Conservation (phyloP, 257 asterid species). For the Plantago ovata region DNA sequence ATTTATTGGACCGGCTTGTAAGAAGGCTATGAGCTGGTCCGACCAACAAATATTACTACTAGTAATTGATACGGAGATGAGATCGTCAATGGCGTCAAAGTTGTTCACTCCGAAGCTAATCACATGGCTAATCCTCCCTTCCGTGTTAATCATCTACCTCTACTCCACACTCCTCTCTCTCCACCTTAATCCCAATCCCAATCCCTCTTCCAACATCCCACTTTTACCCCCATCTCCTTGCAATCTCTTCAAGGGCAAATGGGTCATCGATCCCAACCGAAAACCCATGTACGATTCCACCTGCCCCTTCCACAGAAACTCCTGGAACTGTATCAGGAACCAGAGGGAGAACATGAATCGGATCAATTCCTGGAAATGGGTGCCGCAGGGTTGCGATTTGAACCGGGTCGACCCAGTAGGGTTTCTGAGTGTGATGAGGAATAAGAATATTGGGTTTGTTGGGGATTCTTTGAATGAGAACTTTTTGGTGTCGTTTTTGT, state of each 20-base stretch:
- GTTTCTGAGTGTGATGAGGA: conserved; percentile 67
- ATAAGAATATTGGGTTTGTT: conserved; percentile 79
- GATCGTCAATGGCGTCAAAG: conserved; percentile 44
- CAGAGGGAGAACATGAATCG: conserved; percentile 66
- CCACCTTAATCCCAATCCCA: conserved; percentile 28
- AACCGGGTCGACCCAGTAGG: conserved; percentile 60
- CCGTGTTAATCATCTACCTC: conserved; percentile 57
- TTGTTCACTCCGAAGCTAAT: conserved; percentile 40
- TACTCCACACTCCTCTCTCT: conserved; percentile 60
- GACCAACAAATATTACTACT: too few species aligned
- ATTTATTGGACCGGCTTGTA: too few species aligned
- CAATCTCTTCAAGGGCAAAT: conserved; percentile 68
- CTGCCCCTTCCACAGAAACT: conserved; percentile 84
- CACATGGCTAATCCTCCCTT: conserved; percentile 49
- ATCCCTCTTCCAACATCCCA: conserved; percentile 26
- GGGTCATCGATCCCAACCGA: conserved; percentile 68
- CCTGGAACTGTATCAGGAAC: conserved; percentile 90
- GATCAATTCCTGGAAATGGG: conserved; percentile 98
- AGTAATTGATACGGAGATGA: too few species aligned
- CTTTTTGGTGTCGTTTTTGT: conserved; percentile 70
- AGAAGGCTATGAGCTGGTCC: too few species aligned
- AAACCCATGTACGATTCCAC: conserved; percentile 70
- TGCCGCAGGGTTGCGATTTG: conserved; percentile 63
- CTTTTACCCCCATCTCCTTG: conserved; percentile 44
- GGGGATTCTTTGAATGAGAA: conserved; percentile 97